Evolutionary conservation across 768 basidiomycete genomes (phyloP), one percentile per base, ranked within the genome.

Genomic region (Saitozyma sp.): DNA sequence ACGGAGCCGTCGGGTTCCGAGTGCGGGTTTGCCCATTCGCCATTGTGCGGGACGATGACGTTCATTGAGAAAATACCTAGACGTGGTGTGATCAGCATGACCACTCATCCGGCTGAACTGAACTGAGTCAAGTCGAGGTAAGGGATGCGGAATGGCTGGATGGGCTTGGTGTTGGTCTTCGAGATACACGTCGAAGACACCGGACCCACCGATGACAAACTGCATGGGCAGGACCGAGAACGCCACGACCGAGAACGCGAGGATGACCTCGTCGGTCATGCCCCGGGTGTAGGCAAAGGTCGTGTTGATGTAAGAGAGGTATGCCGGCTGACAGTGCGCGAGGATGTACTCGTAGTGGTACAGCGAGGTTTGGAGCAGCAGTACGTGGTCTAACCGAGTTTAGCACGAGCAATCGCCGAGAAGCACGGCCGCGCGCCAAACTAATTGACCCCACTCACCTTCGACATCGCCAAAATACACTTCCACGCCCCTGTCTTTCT

Each of bases 401-500:
- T 64, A 43, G 60, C 54, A 50, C 4, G 6, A 7, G n/a, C 39
- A 2, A 41, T 43, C 42, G 16, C 41, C 14, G 29, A 29, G 29
- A 29, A 29, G 29, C 29, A 5, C 29, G n/a, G n/a, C n/a, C n/a
- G n/a, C n/a, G n/a, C n/a, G n/a, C n/a, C 49, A 7, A 16, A 7
- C 7, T 6, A 16, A 16, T 16, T 3, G 19, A 54, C 10, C 9
- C 37, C 29, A 69, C 82, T 52, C 66, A 92, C 93, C 93, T 82
- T 93, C 90, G 1, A 97, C 85, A 77, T 97, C 93, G 20, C 90
- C 91, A 81, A 94, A 85, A 75, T 95, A 92, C 3, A 92, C 89
- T 10, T 86, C 87, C 20, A 95, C 85, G 66, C 91, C 90, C 19
- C 68, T 62, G 70, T 76, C 64, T 76, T 50, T 57, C 84, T 79